These are phyloP conservation scores for Stephania cephalantha DNA, from an alignment of 164 flowering plant genomes.

Conservation along the genomic window DNA sequence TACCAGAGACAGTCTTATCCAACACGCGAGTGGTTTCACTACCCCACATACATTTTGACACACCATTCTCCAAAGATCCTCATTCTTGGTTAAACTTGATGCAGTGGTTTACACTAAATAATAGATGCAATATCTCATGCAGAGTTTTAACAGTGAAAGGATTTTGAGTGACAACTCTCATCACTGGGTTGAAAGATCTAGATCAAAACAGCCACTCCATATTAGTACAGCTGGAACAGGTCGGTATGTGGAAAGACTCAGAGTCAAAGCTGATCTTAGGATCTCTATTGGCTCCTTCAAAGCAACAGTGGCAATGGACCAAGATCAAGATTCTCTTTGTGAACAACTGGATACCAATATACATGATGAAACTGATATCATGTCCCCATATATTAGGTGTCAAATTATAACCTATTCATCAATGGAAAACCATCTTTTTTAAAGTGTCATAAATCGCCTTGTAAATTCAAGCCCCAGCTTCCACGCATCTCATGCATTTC, in stretches of 20 bases:
- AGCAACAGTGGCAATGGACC: constrained; percentile 59
- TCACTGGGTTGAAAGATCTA: constrained; percentile 70
- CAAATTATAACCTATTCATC: constrained; percentile 72
- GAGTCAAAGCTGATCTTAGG: constrained; percentile 40
- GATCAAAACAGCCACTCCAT: constrained; percentile 47
- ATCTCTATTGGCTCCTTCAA: constrained; percentile 42
- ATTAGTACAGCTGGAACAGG: constrained; percentile 33
- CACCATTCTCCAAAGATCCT: constrained; percentile 91
- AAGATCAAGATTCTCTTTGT: constrained; percentile 67
- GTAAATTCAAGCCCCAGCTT: constrained; percentile 75
- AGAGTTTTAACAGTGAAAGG: constrained; percentile 57
- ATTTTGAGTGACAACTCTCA: constrained; percentile 71
- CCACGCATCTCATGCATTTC: constrained; percentile 78
- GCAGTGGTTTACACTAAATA: constrained; percentile 61
- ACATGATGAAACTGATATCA: constrained; percentile 66
- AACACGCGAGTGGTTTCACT: constrained; percentile 76
- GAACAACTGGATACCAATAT: constrained; percentile 83
- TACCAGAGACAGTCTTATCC: constrained; percentile 80
- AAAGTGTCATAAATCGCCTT: constrained; percentile 80
- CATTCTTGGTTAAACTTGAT: constrained; percentile 65
- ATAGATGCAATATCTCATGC: constrained; percentile 92
- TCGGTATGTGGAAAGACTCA: constrained; percentile 32
- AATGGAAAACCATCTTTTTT: constrained; percentile 87
- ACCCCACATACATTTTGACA: constrained; percentile 98
- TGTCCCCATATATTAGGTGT: constrained; percentile 81